phyloP scores from a whole-genome alignment of 2,329 filamentous ascomycete genomes.

The Sclerotinia minor region DNA sequence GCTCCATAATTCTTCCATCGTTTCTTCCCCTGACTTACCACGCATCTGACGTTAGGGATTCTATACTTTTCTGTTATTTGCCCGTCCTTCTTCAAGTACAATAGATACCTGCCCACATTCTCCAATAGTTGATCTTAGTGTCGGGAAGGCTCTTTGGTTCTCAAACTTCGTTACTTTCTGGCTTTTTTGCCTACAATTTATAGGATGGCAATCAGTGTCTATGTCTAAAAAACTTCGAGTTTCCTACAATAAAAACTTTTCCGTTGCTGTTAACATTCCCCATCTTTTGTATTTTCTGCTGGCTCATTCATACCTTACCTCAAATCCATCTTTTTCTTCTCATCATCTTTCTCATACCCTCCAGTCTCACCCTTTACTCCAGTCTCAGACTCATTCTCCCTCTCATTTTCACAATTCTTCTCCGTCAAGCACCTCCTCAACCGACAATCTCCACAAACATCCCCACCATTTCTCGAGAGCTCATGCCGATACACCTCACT shows the following conservation, averaged over 20 bases:
- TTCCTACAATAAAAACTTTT: background rate
- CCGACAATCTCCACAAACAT: background rate
- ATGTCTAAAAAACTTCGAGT: background rate
- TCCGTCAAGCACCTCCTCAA: background rate
- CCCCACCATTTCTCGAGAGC: background rate
- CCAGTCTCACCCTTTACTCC: background rate
- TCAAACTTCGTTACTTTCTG: background rate
- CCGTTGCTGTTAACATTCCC: too few species aligned
- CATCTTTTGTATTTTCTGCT: rapidly evolving
- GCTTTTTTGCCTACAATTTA: background rate
- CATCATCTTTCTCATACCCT: too few species aligned
- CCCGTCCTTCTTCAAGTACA: background rate
- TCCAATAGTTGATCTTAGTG: background rate
- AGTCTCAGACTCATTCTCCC: background rate
- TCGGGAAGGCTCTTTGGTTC: background rate
- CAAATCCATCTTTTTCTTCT: rapidly evolving
- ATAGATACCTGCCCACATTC: background rate
- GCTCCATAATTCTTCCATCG: background rate
- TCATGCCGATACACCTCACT: conserved; percentile 10
- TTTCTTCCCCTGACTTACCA: background rate
- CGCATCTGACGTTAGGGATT: background rate
- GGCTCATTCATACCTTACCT: rapidly evolving
- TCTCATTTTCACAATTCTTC: too few species aligned
- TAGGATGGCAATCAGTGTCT: rapidly evolving
- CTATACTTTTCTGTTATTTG: background rate